Conservation (phyloP, 257 asterid genomes). For the Cordia subcordata region DNA sequence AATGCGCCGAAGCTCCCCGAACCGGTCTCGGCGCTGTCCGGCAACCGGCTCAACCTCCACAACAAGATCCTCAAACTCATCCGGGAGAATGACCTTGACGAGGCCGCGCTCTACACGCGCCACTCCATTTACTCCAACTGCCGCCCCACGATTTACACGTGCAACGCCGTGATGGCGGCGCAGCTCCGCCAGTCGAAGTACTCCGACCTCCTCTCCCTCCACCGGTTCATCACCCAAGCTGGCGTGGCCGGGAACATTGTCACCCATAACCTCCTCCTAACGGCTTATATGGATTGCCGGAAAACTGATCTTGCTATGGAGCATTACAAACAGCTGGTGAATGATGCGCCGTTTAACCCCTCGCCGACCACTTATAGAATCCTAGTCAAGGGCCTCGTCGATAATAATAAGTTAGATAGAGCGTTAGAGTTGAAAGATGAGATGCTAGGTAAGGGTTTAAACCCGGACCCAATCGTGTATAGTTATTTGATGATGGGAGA, state of each 20-base stretch:
- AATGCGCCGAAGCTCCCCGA: conserved; percentile 90
- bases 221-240: conserved; percentile 83
- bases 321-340: conserved; percentile 68
- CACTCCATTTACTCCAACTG: conserved; percentile 91
- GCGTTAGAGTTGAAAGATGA: conserved; percentile 71
- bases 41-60: conserved; percentile 73
- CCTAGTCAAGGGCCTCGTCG: conserved; percentile 68
- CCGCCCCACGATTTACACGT: conserved; percentile 82
- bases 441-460: conserved; percentile 55
- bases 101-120: conserved; percentile 88
- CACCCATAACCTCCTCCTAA: conserved; percentile 64
- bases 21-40: conserved; percentile 61
- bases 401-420: conserved; percentile 51
- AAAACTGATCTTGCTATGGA: conserved; percentile 79
- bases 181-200: conserved; percentile 76
- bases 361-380: conserved; percentile 72
- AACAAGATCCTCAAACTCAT: conserved; percentile 69
- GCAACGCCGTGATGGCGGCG: conserved; percentile 83
- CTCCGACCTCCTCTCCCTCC: conserved; percentile 77
- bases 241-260: conserved; percentile 73
- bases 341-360: conserved; percentile 68
- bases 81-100: conserved; percentile 88
- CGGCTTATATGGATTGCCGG: conserved; percentile 73
- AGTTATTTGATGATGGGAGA: conserved; percentile 72
- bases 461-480: conserved; percentile 57